These are phyloP conservation scores for Boletus reticuloceps DNA, from an alignment of 768 basidiomycete genomes.

Conservation along the genomic window DNA sequence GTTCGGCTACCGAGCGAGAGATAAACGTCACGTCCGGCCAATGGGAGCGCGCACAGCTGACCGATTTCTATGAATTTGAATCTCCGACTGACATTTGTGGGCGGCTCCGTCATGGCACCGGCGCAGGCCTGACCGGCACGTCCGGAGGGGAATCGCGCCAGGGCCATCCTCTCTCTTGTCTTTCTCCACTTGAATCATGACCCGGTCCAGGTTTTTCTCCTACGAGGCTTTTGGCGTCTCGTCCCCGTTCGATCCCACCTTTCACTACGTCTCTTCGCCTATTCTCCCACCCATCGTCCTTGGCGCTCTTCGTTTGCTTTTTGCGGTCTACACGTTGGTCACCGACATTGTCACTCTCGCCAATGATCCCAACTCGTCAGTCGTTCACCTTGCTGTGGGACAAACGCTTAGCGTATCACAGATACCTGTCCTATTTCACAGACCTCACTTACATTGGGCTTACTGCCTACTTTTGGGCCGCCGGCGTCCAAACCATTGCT, in stretches of 20 bases:
- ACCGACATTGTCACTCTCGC: conserved; percentile 35
- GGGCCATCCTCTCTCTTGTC: background rate
- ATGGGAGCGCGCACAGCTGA: no score
- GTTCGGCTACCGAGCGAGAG: no score
- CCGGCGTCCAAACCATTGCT: conserved; percentile 49
- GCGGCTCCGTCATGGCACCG: no score
- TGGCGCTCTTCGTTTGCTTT: conserved; percentile 41
- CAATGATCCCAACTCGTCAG: conserved; percentile 26
- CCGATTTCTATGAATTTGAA: no score
- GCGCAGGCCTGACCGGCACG: background rate
- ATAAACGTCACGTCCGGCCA: no score
- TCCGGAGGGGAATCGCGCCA: background rate
- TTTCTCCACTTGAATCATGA: background rate
- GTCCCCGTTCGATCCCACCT: conserved; percentile 39
- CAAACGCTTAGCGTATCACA: conserved; percentile 20
- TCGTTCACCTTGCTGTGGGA: conserved; percentile 22
- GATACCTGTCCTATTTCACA: conserved; percentile 67
- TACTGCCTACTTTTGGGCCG: conserved; percentile 59
- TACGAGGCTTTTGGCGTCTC: conserved; percentile 33
- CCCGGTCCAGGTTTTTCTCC: conserved; percentile 5
- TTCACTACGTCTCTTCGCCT: conserved; percentile 40
- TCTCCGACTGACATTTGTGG: no score
- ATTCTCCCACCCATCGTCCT: conserved; percentile 44
- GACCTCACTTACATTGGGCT: conserved; percentile 60
- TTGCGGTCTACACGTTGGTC: conserved; percentile 52